phyloP scores from a whole-genome alignment of 2,329 filamentous ascomycete genomes.

The Pseudocercospora ulei region DNA sequence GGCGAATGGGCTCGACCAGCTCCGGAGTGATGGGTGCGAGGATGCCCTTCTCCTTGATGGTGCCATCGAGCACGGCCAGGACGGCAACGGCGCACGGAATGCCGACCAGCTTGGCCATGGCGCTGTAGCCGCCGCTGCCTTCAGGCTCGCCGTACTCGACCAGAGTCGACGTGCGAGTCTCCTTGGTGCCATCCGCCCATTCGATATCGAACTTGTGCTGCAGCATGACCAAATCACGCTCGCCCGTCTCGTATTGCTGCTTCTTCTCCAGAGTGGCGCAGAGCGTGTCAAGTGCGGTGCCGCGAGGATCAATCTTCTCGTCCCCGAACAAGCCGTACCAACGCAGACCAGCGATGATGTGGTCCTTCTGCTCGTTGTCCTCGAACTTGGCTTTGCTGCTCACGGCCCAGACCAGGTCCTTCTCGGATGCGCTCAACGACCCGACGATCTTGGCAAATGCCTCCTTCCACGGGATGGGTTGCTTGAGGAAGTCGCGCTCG shows the following conservation, averaged over 20 bases:
- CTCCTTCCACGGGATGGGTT: slow-evolving; percentile 65
- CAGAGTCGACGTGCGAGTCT: slow-evolving; percentile 72
- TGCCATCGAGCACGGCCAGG: slow-evolving; percentile 34
- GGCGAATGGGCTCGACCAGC: slow-evolving; percentile 63
- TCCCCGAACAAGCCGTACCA: slow-evolving; percentile 64
- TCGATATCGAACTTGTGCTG: slow-evolving; percentile 80
- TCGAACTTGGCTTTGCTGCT: slow-evolving; percentile 64
- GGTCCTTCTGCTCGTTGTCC: slow-evolving; percentile 56
- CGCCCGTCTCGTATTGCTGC: slow-evolving; percentile 74
- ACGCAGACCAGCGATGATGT: slow-evolving; percentile 59
- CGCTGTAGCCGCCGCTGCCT: slow-evolving; percentile 54
- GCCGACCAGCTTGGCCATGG: slow-evolving; percentile 77
- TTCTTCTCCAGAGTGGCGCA: slow-evolving; percentile 82
- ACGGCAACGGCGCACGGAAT: slow-evolving; percentile 66
- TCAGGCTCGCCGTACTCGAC: slow-evolving; percentile 70
- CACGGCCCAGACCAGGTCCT: slow-evolving; percentile 59
- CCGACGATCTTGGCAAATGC: slow-evolving; percentile 69
- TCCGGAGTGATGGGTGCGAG: slow-evolving; percentile 66
- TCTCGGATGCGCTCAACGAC: slow-evolving; percentile 54
- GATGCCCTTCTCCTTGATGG: slow-evolving; percentile 41
- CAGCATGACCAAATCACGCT: slow-evolving; percentile 73
- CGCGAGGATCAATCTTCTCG: slow-evolving; percentile 58
- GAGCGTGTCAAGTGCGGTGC: slow-evolving; percentile 80
- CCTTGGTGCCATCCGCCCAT: slow-evolving; percentile 64
- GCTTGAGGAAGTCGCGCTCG: slow-evolving; percentile 53